A percentile compares a stretch with the other conserved stretches of the same genome.
These are phyloP conservation scores for Catharanthus roseus DNA, from an alignment of 257 asterid genomes.

Conservation along the genomic window DNA sequence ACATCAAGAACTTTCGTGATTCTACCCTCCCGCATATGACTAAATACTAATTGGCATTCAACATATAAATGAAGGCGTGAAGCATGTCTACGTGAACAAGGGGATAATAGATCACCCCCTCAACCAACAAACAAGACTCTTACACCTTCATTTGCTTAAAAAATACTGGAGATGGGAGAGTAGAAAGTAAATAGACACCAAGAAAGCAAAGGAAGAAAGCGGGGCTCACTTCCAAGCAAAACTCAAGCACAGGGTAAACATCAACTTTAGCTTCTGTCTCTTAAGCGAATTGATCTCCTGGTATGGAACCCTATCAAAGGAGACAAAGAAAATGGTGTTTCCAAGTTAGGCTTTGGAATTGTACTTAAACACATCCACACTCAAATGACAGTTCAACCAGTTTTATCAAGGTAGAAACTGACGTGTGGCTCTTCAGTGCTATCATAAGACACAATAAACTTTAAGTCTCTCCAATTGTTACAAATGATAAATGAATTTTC, in stretches of 20 bases:
- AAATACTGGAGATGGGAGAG: not conserved
- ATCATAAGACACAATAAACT: not conserved
- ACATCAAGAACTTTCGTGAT: no score
- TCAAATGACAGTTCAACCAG: not conserved
- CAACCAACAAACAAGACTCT: not conserved
- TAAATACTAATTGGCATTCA: not conserved
- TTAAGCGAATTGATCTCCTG: conserved; percentile 3
- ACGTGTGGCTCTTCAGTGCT: not conserved
- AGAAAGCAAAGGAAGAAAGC: not conserved
- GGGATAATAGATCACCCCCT: not conserved
- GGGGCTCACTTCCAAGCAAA: conserved; percentile 1
- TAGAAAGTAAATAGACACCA: not conserved
- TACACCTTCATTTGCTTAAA: not conserved
- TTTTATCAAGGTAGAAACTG: not conserved
- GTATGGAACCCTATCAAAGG: conserved; percentile 11
- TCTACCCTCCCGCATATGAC: not conserved
- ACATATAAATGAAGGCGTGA: not conserved
- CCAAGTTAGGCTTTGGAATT: not conserved
- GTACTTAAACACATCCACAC: conserved; percentile 1
- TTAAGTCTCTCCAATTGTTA: not conserved
- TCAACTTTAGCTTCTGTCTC: conserved; percentile 8
- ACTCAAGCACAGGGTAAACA: not conserved
- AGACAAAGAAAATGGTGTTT: not conserved
- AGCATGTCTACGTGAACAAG: not conserved
- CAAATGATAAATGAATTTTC: not conserved